phyloP scores from a whole-genome alignment of 208 protist species.

The Trypanosoma cruzi region DNA sequence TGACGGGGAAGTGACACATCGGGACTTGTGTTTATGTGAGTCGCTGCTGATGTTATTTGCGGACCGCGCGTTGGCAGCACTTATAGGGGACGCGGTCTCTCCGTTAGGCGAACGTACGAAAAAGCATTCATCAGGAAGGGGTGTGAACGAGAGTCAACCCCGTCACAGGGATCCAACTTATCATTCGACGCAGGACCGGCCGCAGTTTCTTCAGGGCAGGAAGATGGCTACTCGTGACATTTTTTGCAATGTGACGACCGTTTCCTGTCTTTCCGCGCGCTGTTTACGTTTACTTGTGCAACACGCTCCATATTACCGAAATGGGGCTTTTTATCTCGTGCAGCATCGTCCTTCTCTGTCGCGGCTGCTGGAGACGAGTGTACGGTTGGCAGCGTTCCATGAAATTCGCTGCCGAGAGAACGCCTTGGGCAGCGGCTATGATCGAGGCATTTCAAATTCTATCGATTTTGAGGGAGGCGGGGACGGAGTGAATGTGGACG shows the following conservation, averaged over 20 bases:
- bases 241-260: neutral
- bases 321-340: conserved; percentile 20
- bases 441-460: no score
- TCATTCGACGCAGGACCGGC: no score
- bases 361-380: conserved; percentile 14
- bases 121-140: neutral
- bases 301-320: conserved; percentile 18
- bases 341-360: conserved; percentile 17
- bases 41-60: conserved; percentile 15
- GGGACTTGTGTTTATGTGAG: neutral
- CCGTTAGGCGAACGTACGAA: neutral
- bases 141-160: neutral
- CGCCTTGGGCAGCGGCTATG: neutral
- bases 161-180: no score
- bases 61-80: conserved; percentile 9
- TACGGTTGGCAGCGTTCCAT: conserved; percentile 3
- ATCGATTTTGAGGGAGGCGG: no score
- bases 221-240: no score
- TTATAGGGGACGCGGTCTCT: conserved; percentile 7
- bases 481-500: conserved; percentile 7
- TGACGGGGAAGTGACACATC: no score
- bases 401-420: neutral
- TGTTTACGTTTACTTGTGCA: conserved; percentile 26
- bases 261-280: conserved; percentile 16
- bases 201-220: no score